These are phyloP conservation scores for Pichiaceae sp. DNA, from an alignment of 1,139 yeast species.

Conservation along the genomic window DNA sequence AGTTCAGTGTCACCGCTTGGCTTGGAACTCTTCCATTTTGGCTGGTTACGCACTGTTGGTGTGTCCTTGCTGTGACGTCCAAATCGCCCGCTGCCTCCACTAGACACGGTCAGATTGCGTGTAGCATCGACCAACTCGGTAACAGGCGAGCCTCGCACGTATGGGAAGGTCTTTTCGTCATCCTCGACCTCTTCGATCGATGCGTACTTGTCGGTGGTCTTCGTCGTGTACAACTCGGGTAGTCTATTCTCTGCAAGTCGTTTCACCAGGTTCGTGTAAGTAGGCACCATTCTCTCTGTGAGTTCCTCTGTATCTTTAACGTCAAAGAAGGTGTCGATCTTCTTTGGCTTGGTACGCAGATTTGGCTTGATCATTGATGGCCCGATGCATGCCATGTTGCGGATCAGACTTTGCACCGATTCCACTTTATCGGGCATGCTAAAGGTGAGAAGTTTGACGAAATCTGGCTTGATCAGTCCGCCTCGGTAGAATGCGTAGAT, in stretches of 20 bases:
- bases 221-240: constrained; percentile 18
- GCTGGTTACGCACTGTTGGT: constrained; percentile 17
- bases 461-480: constrained; percentile 72
- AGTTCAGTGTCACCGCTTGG: constrained; percentile 9
- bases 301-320: constrained; percentile 37
- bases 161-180: constrained; percentile 21
- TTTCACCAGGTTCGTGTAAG: constrained; percentile 19
- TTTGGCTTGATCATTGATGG: constrained; percentile 45
- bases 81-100: background rate
- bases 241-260: constrained; percentile 17
- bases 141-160: constrained; percentile 18
- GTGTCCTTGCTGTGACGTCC: background rate
- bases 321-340: constrained; percentile 45
- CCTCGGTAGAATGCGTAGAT: constrained; percentile 77
- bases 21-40: constrained; percentile 21
- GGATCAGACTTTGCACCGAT: constrained; percentile 44
- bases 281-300: constrained; percentile 18
- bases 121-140: constrained; percentile 1
- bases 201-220: constrained; percentile 9
- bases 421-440: constrained; percentile 45
- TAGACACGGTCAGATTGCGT: background rate
- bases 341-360: constrained; percentile 26
- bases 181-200: constrained; percentile 8
- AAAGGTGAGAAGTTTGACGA: constrained; percentile 60
- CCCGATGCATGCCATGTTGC: constrained; percentile 40